Base-by-base conservation (phyloP, 225 moss, liverwort and hornwort genomes). In the Bryoerythrophyllum caledonicum region DNA sequence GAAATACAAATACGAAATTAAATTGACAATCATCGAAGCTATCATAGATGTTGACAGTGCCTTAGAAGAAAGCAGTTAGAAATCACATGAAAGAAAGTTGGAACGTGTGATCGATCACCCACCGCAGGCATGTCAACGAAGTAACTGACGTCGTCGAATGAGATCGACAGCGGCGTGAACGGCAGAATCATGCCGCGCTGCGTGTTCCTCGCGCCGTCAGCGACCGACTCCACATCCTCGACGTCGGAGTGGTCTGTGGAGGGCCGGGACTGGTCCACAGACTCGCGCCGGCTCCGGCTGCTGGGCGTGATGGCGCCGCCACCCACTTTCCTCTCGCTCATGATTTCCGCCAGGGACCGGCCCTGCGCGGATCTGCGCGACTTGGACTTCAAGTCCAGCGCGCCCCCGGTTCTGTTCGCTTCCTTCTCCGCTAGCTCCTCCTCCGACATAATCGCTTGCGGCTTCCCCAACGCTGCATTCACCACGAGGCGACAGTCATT, bases 81-180 rank as follows among this genome's bases (percentile, higher is more conserved):
- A n/a, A 34, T 34, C 34, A 34, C 34, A 2, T 30, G 37, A 37
- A 6, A 5, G 37, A 37, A 37, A 37, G 37, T 38, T 38, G 9
- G 38, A 38, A 38, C 2, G 38, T 8, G 38, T 10, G 2, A 34
- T 5, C 6, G 4, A 4, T 9, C 35, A 70, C 79, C 32, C 63
- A 91, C 91, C 74, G 88, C 75, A 63, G 93, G 93, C 91, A 91
- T 91, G 76, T 89, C 91, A 40, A 93, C 89, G 28, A 7, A 89
- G 85, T 93, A 93, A 65, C 82, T 84, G 74, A 93, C 64, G 32
- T 93, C 89, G 59, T 87, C 83, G 76, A 93, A 93, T 1, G 86
- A 87, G 30, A 91, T 89, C 23, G 91, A 81, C 82, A 93, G 63
- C 6, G 93, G 89, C 59, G 82, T 73, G 46, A 91, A 93, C 6